Evolutionary conservation across 768 basidiomycete species (phyloP).

Genomic region (Auricularia sp.): DNA sequence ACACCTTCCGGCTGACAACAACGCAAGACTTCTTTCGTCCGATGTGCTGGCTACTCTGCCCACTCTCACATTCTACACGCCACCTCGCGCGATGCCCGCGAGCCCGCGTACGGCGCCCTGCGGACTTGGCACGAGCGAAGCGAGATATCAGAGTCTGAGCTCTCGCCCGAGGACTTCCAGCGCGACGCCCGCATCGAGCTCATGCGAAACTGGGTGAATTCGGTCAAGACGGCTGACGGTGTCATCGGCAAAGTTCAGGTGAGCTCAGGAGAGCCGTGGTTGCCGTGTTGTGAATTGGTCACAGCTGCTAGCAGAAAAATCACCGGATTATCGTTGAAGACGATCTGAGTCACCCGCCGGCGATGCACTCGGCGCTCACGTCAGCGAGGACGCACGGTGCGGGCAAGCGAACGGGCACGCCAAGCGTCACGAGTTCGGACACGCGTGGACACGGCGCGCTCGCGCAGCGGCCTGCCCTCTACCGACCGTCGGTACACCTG

Average conservation of each 20-base stretch:
- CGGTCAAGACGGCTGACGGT: slow-evolving; percentile 49
- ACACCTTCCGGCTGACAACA: no score
- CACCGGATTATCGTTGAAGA: slow-evolving; percentile 59
- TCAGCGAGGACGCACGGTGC: neutral
- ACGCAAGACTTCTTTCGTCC: no score
- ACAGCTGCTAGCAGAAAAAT: slow-evolving; percentile 57
- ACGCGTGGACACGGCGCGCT: neutral
- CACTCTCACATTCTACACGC: no score
- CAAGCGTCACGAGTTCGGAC: neutral
- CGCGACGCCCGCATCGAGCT: slow-evolving; percentile 60
- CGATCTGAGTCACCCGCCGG: neutral
- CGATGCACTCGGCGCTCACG: neutral
- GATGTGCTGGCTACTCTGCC: no score
- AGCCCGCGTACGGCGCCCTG: no score
- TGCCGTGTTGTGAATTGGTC: neutral
- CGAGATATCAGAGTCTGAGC: neutral
- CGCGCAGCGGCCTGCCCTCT: neutral
- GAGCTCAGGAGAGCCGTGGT: slow-evolving; percentile 10
- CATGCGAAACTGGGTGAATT: slow-evolving; percentile 61
- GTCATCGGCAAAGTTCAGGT: slow-evolving; percentile 44
- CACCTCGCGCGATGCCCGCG: no score
- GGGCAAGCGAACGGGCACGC: neutral
- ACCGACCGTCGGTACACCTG: slow-evolving; percentile 36
- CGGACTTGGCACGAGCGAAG: no score
- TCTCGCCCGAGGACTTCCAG: slow-evolving; percentile 57